Percentiles rank a stretch among this genome's conserved stretches.
Evolutionary conservation across 495 filamentous ascomycete species (phyloP).

Genomic region (Penicillium diatomitis): DNA sequence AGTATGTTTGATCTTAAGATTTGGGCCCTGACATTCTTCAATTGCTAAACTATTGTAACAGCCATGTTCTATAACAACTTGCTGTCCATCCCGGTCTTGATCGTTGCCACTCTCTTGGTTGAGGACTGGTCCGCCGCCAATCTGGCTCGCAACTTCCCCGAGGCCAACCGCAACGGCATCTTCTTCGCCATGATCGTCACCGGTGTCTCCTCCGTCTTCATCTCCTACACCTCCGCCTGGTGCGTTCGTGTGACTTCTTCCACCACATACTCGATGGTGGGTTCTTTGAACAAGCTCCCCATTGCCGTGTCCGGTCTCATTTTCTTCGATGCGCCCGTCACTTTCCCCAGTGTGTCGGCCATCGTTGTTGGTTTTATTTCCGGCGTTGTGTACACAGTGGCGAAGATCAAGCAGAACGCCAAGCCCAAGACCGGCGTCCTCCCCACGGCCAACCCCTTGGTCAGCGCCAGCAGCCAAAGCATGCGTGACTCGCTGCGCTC

Average conservation of each 20-base stretch:
- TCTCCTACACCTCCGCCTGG: slow-evolving; percentile 97
- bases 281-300: slow-evolving; percentile 94
- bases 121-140: slow-evolving; percentile 92
- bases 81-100: slow-evolving; percentile 86
- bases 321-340: slow-evolving; percentile 92
- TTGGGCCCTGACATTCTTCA: neutral
- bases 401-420: slow-evolving; percentile 77
- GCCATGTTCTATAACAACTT: slow-evolving; percentile 99
- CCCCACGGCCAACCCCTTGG: slow-evolving; percentile 56
- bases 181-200: slow-evolving; percentile 89
- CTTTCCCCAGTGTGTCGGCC: slow-evolving; percentile 82
- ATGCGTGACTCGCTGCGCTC: slow-evolving; percentile 74
- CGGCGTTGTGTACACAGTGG: slow-evolving; percentile 84
- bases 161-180: slow-evolving; percentile 60
- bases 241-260: slow-evolving; percentile 94
- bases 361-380: slow-evolving; percentile 84
- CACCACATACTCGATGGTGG: slow-evolving; percentile 97
- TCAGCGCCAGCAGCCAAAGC: slow-evolving; percentile 89
- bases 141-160: slow-evolving; percentile 79
- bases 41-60: slow-evolving; percentile 33
- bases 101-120: slow-evolving; percentile 69
- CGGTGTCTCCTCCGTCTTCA: slow-evolving; percentile 88
- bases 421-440: slow-evolving; percentile 52
- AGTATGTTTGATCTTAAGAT: slow-evolving; percentile 50
- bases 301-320: slow-evolving; percentile 83